Evolutionary conservation across 345 rosid species (phyloP), one percentile per base, ranked within the genome.

Genomic region (Erucastrum elatum): DNA sequence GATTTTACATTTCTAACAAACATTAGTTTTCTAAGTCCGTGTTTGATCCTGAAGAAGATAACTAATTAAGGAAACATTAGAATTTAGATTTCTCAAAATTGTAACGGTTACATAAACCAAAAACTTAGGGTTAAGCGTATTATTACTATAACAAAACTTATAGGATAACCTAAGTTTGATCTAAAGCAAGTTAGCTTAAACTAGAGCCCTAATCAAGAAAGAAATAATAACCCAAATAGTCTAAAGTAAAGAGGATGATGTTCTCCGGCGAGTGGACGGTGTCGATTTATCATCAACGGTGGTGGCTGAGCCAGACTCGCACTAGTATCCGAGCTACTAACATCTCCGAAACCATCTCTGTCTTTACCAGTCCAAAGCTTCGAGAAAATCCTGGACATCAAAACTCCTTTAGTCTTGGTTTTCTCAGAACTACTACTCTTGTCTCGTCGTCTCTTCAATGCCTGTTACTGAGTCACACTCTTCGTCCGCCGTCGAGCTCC

Each of bases 401-500:
- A 86, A 70, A 86, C 35, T 64, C 94, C 91, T 86, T 85, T 91
- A 86, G 83, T 78, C 80, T 86, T 86, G 0, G 64, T 64, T 73
- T 84, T 80, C 82, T 90, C 11, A 53, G 66, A 55, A 41, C 71
- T 65, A 83, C 87, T 25, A 15, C 46, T 79, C 82, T 82, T 56
- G 68, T 51, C 72, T 68, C 66, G 76, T 84, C 21, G 62, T 67
- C 70, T 82, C 84, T 56, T 82, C 84, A 0, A 90, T 70, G 44
- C 63, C 80, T 0, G 75, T 70, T 16, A 68, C 68, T 0, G 91
- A 88, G 69, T 91, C 98, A 93, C 95, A 94, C n/a, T 91, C 97
- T 76, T 91, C 46, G 9, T 39, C 97, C 0, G 94, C 85, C 81
- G 91, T 90, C 1, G 98, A 94, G 84, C 97, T 94, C 41, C 95